Conservation (phyloP, 257 asterid species). For the Verbena officinalis region DNA sequence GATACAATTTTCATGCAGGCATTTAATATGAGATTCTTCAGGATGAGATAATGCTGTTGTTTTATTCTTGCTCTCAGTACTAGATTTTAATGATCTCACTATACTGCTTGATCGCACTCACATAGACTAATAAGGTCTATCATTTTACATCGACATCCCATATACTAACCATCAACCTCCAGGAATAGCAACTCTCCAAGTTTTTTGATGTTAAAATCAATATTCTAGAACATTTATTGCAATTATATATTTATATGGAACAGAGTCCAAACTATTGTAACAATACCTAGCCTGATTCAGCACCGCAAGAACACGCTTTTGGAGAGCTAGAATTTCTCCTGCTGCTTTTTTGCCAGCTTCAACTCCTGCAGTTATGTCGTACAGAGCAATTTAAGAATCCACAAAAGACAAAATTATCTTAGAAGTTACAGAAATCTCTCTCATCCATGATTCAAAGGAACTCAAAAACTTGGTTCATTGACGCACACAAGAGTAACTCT, state of each 20-base stretch:
- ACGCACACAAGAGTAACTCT: background rate
- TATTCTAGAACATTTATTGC: background rate
- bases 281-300: conserved; percentile 92
- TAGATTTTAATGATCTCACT: too few species aligned
- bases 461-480: background rate
- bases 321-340: conserved; percentile 96
- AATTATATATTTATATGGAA: conserved; percentile 10
- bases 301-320: conserved; percentile 93
- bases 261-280: conserved; percentile 4
- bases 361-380: conserved; percentile 75
- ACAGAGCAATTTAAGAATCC: conserved; percentile 22
- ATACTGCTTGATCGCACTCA: too few species aligned
- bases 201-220: background rate
- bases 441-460: background rate
- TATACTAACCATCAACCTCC: background rate
- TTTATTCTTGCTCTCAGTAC: too few species aligned
- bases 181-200: too few species aligned
- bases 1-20: background rate
- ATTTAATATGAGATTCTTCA: background rate
- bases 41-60: too few species aligned
- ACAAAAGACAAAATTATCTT: too few species aligned
- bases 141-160: background rate
- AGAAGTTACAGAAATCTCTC: background rate
- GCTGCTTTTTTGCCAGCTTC: conserved; percentile 99
- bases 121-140: too few species aligned